phyloP scores from a whole-genome alignment of 2,329 filamentous ascomycete species.

The Fonsecaea monophora region DNA sequence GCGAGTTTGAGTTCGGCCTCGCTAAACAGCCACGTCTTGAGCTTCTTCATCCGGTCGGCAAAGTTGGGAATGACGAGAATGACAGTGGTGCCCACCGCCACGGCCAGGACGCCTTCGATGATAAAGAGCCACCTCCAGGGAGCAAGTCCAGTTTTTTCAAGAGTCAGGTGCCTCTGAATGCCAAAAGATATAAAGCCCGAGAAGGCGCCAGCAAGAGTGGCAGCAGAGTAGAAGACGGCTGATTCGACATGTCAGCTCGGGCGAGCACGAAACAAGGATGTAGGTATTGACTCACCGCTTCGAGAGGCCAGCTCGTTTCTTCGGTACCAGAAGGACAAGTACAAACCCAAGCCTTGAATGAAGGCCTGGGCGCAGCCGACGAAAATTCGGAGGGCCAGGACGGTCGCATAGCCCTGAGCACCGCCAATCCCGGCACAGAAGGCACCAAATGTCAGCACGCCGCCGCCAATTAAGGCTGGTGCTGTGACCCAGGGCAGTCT shows the following conservation, averaged over 20 bases:
- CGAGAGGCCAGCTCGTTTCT: slow-evolving; percentile 14
- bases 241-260: background rate
- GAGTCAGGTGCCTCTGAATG: slow-evolving; percentile 70
- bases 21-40: slow-evolving; percentile 11
- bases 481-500: slow-evolving; percentile 1
- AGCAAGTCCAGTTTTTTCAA: slow-evolving; percentile 55
- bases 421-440: slow-evolving; percentile 12
- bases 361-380: slow-evolving; percentile 20
- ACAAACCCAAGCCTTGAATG: slow-evolving; percentile 14
- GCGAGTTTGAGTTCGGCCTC: slow-evolving; percentile 1
- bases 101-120: slow-evolving; percentile 70
- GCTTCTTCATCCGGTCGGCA: slow-evolving; percentile 48
- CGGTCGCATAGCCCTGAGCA: slow-evolving; percentile 12
- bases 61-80: slow-evolving; percentile 71
- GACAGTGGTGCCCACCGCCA: slow-evolving; percentile 64
- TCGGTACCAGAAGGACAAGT: slow-evolving; percentile 17
- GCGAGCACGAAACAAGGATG: too few species aligned
- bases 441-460: slow-evolving; percentile 9
- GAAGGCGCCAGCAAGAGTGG: slow-evolving; percentile 73
- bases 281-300: slow-evolving; percentile 8
- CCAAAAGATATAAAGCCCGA: slow-evolving; percentile 69
- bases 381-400: slow-evolving; percentile 12
- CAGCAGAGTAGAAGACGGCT: slow-evolving; percentile 57
- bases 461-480: slow-evolving; percentile 11
- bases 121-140: slow-evolving; percentile 73